A percentile compares a stretch with the other conserved stretches of the same genome.
Evolutionary conservation across 345 rosid genomes (phyloP).

Genomic region (Isatis tinctoria): DNA sequence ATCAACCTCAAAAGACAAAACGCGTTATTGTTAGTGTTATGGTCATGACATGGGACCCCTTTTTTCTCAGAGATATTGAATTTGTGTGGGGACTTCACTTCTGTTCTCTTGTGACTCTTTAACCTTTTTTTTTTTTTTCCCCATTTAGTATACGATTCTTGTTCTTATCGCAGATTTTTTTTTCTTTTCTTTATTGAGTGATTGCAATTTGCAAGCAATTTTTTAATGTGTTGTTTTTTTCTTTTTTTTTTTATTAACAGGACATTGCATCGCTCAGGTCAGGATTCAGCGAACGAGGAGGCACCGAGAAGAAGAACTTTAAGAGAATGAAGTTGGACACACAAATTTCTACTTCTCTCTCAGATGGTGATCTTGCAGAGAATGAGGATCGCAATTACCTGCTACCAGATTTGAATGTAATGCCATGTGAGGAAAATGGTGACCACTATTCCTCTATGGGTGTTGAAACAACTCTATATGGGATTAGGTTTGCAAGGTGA

Average conservation of each 20-base stretch:
- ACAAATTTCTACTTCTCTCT: not conserved
- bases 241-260: constrained; percentile 35
- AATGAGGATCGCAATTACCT: constrained; percentile 28
- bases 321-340: constrained; percentile 45
- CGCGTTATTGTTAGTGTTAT: not conserved
- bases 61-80: not conserved
- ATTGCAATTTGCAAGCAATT: not conserved
- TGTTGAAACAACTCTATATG: constrained; percentile 31
- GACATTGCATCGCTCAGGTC: constrained; percentile 45
- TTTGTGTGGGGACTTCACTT: constrained; percentile 15
- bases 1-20: constrained; percentile 4
- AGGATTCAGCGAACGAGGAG: constrained; percentile 34
- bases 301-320: constrained; percentile 39
- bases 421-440: constrained; percentile 49
- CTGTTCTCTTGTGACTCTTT: constrained; percentile 18
- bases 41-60: not conserved
- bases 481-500: constrained; percentile 32
- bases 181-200: not conserved
- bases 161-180: constrained; percentile 32
- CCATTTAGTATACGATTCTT: not conserved
- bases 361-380: not conserved
- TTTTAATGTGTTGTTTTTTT: constrained; percentile 26
- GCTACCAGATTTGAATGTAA: constrained; percentile 79
- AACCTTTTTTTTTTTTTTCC: not conserved
- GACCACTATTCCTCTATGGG: not conserved